These are phyloP conservation scores for Aspergillus quadricinctus DNA, from an alignment of 2,329 filamentous ascomycete genomes.

Conservation along the genomic window DNA sequence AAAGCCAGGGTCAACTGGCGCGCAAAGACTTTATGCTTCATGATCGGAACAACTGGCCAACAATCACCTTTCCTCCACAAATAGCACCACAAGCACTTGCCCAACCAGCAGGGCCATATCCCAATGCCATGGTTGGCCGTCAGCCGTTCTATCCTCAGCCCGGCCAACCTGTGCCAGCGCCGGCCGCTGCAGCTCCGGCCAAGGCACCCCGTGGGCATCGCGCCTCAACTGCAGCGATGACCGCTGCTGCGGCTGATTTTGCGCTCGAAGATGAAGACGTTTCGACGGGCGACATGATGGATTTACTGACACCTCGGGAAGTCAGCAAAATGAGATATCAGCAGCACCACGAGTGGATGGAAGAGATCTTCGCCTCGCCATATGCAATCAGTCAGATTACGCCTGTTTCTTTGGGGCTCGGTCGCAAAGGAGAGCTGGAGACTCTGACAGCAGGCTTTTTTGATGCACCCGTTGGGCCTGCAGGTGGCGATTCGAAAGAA, in stretches of 20 bases:
- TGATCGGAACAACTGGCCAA: conserved; percentile 86
- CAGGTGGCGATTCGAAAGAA: conserved; percentile 27
- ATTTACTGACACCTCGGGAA: conserved; percentile 82
- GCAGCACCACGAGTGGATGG: conserved; percentile 99
- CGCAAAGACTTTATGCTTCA: conserved; percentile 94
- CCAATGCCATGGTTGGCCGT: conserved; percentile 32
- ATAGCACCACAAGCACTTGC: conserved; percentile 50
- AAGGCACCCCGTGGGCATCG: conserved; percentile 42
- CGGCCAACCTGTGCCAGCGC: conserved; percentile 22
- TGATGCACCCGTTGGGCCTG: conserved; percentile 49
- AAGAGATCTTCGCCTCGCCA: conserved; percentile 88
- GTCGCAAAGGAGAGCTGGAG: conserved; percentile 76
- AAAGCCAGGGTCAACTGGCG: conserved; percentile 73
- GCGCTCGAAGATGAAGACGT: conserved; percentile 82
- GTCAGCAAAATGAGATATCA: conserved; percentile 82
- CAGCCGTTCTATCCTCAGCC: conserved; percentile 34
- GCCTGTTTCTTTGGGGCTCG: conserved; percentile 81
- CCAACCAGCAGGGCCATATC: conserved; percentile 43
- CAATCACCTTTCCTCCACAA: conserved; percentile 64
- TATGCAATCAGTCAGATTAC: conserved; percentile 81
- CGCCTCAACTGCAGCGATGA: conserved; percentile 36
- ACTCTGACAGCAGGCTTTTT: conserved; percentile 81
- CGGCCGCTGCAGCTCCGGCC: conserved; percentile 19
- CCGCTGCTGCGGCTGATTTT: conserved; percentile 41
- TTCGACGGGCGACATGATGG: conserved; percentile 80